Evolutionary conservation across 2,329 filamentous ascomycete genomes (phyloP), one percentile per base, ranked within the genome.

Genomic region (Fusarium praegraminearum): DNA sequence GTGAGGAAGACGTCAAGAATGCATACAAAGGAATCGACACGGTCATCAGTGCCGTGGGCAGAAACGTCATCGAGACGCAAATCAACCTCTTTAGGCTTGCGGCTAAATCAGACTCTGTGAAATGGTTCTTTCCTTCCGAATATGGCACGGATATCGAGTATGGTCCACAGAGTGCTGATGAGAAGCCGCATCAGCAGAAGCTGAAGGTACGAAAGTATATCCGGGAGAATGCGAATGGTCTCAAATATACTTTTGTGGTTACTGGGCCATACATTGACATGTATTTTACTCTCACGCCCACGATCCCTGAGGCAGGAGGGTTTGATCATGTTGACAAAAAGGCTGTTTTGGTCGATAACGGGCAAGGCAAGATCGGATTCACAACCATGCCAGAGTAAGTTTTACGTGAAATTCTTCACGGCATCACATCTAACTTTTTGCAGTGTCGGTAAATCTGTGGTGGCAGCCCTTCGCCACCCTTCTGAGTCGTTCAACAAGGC

Each of bases 351-450:
- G 74, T 93, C 22, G 90, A 86, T 3, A 86, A 86, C 65, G 90
- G 90, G 0, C 80, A 88, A 38, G 88, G 84, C 22, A 84, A 81
- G 63, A 83, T 93, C 64, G 89, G 88, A 36, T 86, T 94, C 72
- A 93, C 89, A 4, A 91, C 88, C 3, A 92, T 92, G 87, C 81
- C 83, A 24, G 92, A 94, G 89, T 91, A 79, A 80, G 87, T 83
- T 33, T 1, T 18, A 15, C 7, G 3, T 5, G 10, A 24, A 20
- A 38, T 2, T 5, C 13, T 4, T 9, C n/a, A 26, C 7, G 18
- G 5, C 18, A 4, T 6, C 15, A 18, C 7, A 1, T 32, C 62
- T 70, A 24, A 70, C 40, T 16, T 38, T 13, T 20, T 13, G 7
- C 50, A 90, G 88, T 72, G 90, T 93, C 12, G 91, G 91, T 7